Percentiles rank a stretch among this genome's conserved stretches.
Conservation (phyloP, 495 filamentous ascomycete genomes). For the Chaetomium cochliodes region DNA sequence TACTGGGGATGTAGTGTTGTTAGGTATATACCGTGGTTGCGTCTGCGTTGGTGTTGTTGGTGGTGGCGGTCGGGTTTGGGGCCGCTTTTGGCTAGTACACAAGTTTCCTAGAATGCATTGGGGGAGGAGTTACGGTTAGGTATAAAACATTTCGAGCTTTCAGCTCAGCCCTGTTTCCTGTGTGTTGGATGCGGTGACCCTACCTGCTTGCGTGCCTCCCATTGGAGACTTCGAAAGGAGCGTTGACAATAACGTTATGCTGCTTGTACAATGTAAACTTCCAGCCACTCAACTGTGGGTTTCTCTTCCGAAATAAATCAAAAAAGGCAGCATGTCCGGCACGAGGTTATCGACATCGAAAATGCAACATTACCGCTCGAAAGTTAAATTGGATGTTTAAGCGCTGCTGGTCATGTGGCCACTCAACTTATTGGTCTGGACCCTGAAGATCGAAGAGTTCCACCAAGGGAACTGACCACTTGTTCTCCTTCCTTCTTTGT, state of each 20-base stretch:
- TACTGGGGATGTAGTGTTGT: conserved; percentile 9
- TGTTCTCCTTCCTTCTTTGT: background rate
- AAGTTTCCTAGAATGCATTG: conserved; percentile 17
- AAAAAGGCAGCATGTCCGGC: background rate
- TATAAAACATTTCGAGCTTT: background rate
- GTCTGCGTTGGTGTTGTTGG: background rate
- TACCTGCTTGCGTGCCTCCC: no score
- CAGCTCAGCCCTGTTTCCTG: background rate
- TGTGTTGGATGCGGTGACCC: background rate
- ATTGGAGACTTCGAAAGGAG: no score
- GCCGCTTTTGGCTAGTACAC: conserved; percentile 16
- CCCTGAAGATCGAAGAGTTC: background rate
- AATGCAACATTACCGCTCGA: background rate
- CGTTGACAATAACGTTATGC: no score
- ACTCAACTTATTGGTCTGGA: background rate
- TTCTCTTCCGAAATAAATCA: no score
- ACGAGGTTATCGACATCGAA: background rate
- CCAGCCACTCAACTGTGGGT: no score
- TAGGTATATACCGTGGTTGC: conserved; percentile 16
- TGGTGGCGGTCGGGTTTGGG: background rate
- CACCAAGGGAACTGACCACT: background rate
- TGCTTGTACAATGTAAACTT: no score
- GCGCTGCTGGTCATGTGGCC: background rate
- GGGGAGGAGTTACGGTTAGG: conserved; percentile 18
- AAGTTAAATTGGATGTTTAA: background rate